Base-by-base conservation (phyloP, 768 basidiomycete species). In the Infundibulicybe gibba region DNA sequence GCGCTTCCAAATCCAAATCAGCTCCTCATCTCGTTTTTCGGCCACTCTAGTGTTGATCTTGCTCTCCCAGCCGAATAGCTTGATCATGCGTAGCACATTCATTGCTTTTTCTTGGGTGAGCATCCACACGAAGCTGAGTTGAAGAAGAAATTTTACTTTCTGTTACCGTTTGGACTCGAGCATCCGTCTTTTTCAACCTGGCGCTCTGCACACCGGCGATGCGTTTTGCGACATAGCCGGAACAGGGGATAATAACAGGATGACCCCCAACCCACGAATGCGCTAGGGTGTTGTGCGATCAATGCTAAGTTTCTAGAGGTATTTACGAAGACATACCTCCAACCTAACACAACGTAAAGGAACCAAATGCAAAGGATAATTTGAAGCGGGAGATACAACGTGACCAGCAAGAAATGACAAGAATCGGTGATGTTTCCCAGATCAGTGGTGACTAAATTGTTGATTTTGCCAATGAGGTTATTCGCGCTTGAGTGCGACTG, bases 361-460 rank as follows among this genome's bases (percentile, higher is more conserved):
- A 79, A 77, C 19, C 64, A 43, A 32, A 70, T 67, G 33, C 66
- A 72, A 15, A 71, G 49, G 0, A 45, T 47, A n/a, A 74, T 58
- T 45, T 72, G 70, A 19, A 76, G 53, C 3, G 75, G 76, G 9
- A 73, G 64, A 44, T 67, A 66, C 6, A 75, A 40, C 9, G 69
- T 35, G 44, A 54, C 53, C 53, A 69, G 41, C 12, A 71, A 47
- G 42, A 74, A 68, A 45, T 74, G 64, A 20, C 66, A 51, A 12
- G 63, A 63, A 16, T 60, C 61, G 12, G 57, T 54, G 41, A 76
- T 71, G 47, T 66, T 67, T 31, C 48, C 51, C 49, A 74, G 40
- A 61, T 91, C 88, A 1, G 82, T 81, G 8, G 86, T 81, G 31
- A 87, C 77, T 5, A 90, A 64, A 45, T 88, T 90, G 60, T 85